Percentiles rank a stretch among this genome's conserved stretches.
Evolutionary conservation across 2,329 filamentous ascomycete species (phyloP).

Genomic region (Claviceps pazoutovae): DNA sequence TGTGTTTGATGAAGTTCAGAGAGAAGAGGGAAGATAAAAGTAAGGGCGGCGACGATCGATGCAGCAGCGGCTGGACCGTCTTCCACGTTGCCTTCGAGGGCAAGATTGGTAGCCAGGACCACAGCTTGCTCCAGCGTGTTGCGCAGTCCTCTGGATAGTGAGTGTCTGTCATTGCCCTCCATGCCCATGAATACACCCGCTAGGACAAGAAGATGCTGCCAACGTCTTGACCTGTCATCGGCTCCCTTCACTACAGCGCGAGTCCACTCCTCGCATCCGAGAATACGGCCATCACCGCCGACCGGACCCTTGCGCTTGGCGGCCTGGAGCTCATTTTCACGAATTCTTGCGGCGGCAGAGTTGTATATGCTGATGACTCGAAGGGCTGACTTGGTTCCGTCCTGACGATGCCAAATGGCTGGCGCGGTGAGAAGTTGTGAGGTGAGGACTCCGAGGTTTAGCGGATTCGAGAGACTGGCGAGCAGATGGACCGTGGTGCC

Average conservation of each 20-base stretch:
- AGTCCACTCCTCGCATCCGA: slow-evolving; percentile 40
- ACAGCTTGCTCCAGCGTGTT: slow-evolving; percentile 59
- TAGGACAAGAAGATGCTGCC: slow-evolving; percentile 74
- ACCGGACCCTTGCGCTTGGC: slow-evolving; percentile 16
- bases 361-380: slow-evolving; percentile 60
- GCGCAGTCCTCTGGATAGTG: slow-evolving; percentile 49
- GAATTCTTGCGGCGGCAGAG: slow-evolving; percentile 44
- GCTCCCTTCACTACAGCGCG: slow-evolving; percentile 42
- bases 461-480: slow-evolving; percentile 55
- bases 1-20: slow-evolving; percentile 42
- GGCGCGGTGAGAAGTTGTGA: slow-evolving; percentile 59
- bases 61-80: slow-evolving; percentile 28
- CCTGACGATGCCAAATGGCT: slow-evolving; percentile 50
- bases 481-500: slow-evolving; percentile 55
- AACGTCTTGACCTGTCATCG: slow-evolving; percentile 48
- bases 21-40: slow-evolving; percentile 62
- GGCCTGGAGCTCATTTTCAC: slow-evolving; percentile 30
- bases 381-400: slow-evolving; percentile 48
- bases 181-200: slow-evolving; percentile 68
- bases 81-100: slow-evolving; percentile 36
- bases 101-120: slow-evolving; percentile 62
- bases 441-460: slow-evolving; percentile 60
- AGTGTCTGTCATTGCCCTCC: slow-evolving; percentile 46
- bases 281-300: slow-evolving; percentile 29
- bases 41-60: slow-evolving; percentile 56